Evolutionary conservation across 805 yeast species (phyloP).

Genomic region (Metschnikowia noctiluminum): DNA sequence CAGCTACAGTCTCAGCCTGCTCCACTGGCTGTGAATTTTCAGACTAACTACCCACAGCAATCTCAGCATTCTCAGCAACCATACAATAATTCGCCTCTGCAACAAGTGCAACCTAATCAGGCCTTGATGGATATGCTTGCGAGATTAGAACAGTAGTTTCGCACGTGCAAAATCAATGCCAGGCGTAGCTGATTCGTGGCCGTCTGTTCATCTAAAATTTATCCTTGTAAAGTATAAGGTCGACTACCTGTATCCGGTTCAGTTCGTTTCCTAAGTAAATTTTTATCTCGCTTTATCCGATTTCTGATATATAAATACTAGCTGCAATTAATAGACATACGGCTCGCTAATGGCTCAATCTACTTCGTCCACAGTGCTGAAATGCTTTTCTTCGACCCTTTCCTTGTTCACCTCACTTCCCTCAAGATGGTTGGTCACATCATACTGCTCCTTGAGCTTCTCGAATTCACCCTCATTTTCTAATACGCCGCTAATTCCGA

Average conservation of each 20-base stretch:
- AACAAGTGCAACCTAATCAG: slow-evolving; percentile 14
- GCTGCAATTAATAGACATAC: not conserved
- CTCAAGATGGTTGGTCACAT: slow-evolving; percentile 21
- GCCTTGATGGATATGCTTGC: slow-evolving; percentile 38
- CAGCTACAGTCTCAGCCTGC: slow-evolving; percentile 12
- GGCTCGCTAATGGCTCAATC: not conserved
- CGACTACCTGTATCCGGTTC: too few species aligned
- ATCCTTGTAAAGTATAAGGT: too few species aligned
- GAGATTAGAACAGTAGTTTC: slow-evolving; percentile 26
- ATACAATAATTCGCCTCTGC: slow-evolving; percentile 12
- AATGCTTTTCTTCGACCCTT: not conserved
- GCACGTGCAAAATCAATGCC: not conserved
- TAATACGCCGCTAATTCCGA: slow-evolving; percentile 73
- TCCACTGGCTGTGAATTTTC: slow-evolving; percentile 5
- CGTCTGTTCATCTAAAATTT: not conserved
- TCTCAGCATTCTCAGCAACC: slow-evolving; percentile 13
- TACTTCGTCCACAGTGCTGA: slow-evolving; percentile 12
- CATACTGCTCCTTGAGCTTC: slow-evolving; percentile 48
- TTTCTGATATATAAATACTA: too few species aligned
- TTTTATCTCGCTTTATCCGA: too few species aligned
- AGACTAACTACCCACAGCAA: slow-evolving; percentile 3
- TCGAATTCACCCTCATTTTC: slow-evolving; percentile 72
- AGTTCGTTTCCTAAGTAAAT: too few species aligned
- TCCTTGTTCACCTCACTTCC: not conserved
- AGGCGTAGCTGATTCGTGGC: not conserved